Evolutionary conservation across 192 early-diverging fungal genomes (phyloP).

Genomic region (Spinellus fusiger): DNA sequence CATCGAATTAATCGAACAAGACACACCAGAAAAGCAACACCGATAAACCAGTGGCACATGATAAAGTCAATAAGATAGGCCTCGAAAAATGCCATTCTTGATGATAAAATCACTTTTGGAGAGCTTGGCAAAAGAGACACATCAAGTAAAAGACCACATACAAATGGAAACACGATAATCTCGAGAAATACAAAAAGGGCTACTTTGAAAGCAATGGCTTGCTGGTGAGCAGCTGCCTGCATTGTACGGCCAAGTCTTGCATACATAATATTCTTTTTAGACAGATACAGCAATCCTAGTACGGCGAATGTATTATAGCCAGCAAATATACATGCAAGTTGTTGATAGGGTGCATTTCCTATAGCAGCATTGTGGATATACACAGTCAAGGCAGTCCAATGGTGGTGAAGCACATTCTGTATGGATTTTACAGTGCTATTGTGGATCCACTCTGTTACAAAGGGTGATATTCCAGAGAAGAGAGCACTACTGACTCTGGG

Average conservation of each 20-base stretch:
- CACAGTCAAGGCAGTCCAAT: neutral
- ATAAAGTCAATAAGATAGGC: slow-evolving; percentile 54
- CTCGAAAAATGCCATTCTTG: slow-evolving; percentile 50
- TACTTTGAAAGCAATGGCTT: slow-evolving; percentile 61
- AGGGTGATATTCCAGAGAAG: too few relatives aligned
- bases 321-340: neutral
- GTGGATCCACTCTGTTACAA: too few relatives aligned
- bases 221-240: slow-evolving; percentile 37
- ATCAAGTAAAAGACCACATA: slow-evolving; percentile 84
- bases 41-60: slow-evolving; percentile 86
- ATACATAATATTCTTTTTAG: neutral
- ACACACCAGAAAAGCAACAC: slow-evolving; percentile 91
- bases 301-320: neutral
- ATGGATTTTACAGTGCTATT: too few relatives aligned
- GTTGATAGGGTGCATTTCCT: neutral
- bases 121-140: slow-evolving; percentile 77
- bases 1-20: slow-evolving; percentile 79
- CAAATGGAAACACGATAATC: slow-evolving; percentile 77
- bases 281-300: neutral
- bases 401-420: too few relatives aligned
- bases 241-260: neutral
- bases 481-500: too few relatives aligned
- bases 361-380: neutral
- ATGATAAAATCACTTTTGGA: slow-evolving; percentile 38
- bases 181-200: slow-evolving; percentile 83